Conservation (phyloP, 1,284 basidiomycete species). For the Ganoderma meredithae region DNA sequence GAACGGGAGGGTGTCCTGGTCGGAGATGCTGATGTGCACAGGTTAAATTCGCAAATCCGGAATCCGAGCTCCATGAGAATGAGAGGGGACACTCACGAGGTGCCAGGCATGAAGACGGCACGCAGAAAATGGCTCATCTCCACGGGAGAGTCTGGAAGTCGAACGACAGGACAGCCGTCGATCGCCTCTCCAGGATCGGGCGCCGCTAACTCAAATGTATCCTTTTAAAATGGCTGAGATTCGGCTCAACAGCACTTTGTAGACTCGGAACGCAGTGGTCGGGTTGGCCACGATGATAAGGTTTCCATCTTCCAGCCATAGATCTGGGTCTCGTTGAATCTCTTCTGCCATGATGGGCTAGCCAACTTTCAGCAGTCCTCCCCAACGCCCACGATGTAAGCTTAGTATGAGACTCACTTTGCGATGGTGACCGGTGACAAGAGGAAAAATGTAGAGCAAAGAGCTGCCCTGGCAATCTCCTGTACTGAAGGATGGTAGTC, state of each 20-base stretch:
- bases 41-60: neutral
- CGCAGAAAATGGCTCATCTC: slow-evolving; percentile 12
- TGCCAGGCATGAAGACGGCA: neutral
- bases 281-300: slow-evolving; percentile 14
- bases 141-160: neutral
- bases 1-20: neutral
- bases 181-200: neutral
- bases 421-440: too few species aligned
- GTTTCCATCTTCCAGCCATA: slow-evolving; percentile 13
- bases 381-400: neutral
- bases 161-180: slow-evolving; percentile 7
- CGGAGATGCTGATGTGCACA: neutral
- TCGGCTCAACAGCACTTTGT: slow-evolving; percentile 3
- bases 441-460: neutral
- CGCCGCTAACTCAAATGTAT: neutral
- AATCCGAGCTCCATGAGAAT: too few species aligned
- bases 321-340: neutral
- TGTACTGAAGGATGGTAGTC: neutral
- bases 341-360: neutral
- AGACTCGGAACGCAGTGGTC: slow-evolving; percentile 12
- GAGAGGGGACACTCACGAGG: neutral
- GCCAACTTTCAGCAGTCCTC: neutral
- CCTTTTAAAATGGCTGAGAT: slow-evolving; percentile 6
- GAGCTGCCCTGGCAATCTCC: neutral
- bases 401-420: neutral